Base-by-base conservation (phyloP, 2,329 filamentous ascomycete species). In the Stachybotrys chlorohalonatus region DNA sequence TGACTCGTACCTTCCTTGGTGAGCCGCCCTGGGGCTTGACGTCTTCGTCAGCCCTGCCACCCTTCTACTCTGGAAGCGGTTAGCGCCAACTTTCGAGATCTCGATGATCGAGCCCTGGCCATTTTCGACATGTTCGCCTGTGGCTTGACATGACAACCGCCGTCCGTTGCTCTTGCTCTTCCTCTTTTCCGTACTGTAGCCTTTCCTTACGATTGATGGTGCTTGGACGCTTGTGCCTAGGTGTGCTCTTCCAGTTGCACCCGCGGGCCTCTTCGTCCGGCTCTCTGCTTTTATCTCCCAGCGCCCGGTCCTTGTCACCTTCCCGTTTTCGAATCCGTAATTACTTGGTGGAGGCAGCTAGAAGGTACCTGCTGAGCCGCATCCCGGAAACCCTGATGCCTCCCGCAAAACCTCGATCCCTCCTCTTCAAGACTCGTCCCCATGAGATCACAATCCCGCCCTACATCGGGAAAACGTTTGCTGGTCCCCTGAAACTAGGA, bases 331-430 rank as follows among this genome's bases (percentile, higher is more conserved):
- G 24, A 24, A 24, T 24, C 24, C 24, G 24, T 24, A 24, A 24
- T 24, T 24, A 4, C 24, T 24, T 24, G 17, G 39, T 46, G 30
- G 31, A 17, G 45, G 15, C 16, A 11, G n/a, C 46, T 47, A 8
- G 17, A 6, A 32, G 46, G 46, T 47, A 47, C 46, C 46, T 47
- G 46, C 46, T n/a, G 46, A 47, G 46, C 46, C n/a, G 17, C n/a
- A 31, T 46, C 53, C 32, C 39, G 39, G 49, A 46, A 56, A 65
- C 65, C 65, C 61, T 65, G 62, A 66, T 64, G 62, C 59, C 61
- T 59, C 56, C 63, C 59, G 57, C 58, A 57, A 58, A 62, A 64
- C 64, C 65, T 68, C 66, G 65, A 69, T 69, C 57, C 58, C 57
- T 49, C 54, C 47, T 46, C 54, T 54, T 24, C 54, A 52, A 54